A percentile compares a stretch with the other conserved stretches of the same genome.
Conservation (phyloP, 352 stramenopile genomes). For the Phytophthora meadii region DNA sequence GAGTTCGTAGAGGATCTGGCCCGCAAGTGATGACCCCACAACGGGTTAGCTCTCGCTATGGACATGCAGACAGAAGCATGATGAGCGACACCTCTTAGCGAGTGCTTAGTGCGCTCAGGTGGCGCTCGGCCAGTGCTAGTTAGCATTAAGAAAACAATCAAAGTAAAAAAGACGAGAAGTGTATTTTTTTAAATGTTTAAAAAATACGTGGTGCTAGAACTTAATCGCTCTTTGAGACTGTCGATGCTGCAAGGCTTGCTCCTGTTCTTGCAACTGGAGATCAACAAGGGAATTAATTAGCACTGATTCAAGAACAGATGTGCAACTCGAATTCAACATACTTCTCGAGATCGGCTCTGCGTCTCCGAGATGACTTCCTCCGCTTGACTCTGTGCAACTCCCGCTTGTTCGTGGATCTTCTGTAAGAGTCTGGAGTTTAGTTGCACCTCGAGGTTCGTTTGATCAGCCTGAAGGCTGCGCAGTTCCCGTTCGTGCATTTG, state of each 20-base stretch:
- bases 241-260: constrained; percentile 48
- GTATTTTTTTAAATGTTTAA: constrained; percentile 1
- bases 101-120: constrained; percentile 25
- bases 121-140: constrained; percentile 30
- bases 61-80: constrained; percentile 12
- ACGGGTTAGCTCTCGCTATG: constrained; percentile 6
- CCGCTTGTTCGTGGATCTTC: constrained; percentile 73
- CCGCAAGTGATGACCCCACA: constrained; percentile 60
- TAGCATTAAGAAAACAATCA: constrained; percentile 34
- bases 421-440: constrained; percentile 73
- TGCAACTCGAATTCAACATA: constrained; percentile 18
- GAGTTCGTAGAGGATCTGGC: constrained; percentile 78
- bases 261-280: constrained; percentile 59
- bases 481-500: constrained; percentile 79
- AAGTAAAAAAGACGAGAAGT: constrained; percentile 12
- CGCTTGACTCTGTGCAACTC: constrained; percentile 45
- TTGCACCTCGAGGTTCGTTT: constrained; percentile 76
- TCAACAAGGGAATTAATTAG: constrained; percentile 2
- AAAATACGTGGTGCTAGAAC: constrained; percentile 25
- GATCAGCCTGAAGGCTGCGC: constrained; percentile 65
- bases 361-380: constrained; percentile 71
- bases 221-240: constrained; percentile 36
- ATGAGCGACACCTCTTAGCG: constrained; percentile 22
- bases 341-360: constrained; percentile 77
- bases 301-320: constrained; percentile 2